phyloP scores from a whole-genome alignment of 352 stramenopile species.

The Phytopythium delawarense region DNA sequence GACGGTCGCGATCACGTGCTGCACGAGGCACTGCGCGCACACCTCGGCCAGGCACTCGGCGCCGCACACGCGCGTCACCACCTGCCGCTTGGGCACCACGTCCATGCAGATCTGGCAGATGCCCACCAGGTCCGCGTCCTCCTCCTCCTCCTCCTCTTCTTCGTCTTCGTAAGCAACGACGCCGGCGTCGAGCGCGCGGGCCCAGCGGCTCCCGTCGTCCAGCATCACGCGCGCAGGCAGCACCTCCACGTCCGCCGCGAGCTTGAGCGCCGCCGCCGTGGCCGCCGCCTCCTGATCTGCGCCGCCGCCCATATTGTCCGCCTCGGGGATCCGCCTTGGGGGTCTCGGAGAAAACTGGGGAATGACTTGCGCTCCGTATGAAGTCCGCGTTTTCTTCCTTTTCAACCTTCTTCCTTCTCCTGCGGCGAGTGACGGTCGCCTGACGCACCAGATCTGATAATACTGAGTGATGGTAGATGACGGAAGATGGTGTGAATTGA shows the following conservation, averaged over 20 bases:
- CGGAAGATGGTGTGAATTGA: background rate
- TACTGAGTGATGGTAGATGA: background rate
- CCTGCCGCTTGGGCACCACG: conserved; percentile 22
- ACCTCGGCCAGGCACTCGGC: conserved; percentile 33
- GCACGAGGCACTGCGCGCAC: conserved; percentile 43
- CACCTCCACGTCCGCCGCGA: conserved; percentile 3
- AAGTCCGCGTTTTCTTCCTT: background rate
- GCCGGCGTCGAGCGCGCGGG: background rate
- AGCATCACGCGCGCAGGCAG: conserved; percentile 6
- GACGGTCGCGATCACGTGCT: conserved; percentile 42
- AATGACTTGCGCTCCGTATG: background rate
- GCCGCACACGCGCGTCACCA: conserved; percentile 38
- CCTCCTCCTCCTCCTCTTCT: conserved; percentile 6
- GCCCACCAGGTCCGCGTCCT: conserved; percentile 16
- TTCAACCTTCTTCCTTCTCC: background rate
- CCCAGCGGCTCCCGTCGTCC: conserved; percentile 7
- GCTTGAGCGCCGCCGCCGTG: background rate
- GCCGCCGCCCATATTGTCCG: background rate
- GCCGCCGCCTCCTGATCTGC: background rate
- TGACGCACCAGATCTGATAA: background rate
- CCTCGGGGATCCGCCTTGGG: background rate
- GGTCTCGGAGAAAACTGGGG: background rate
- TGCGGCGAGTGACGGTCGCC: background rate
- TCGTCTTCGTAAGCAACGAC: background rate
- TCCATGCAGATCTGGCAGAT: conserved; percentile 68